Conservation (phyloP, 1,284 basidiomycete species). For the Rhodotorula sp. region DNA sequence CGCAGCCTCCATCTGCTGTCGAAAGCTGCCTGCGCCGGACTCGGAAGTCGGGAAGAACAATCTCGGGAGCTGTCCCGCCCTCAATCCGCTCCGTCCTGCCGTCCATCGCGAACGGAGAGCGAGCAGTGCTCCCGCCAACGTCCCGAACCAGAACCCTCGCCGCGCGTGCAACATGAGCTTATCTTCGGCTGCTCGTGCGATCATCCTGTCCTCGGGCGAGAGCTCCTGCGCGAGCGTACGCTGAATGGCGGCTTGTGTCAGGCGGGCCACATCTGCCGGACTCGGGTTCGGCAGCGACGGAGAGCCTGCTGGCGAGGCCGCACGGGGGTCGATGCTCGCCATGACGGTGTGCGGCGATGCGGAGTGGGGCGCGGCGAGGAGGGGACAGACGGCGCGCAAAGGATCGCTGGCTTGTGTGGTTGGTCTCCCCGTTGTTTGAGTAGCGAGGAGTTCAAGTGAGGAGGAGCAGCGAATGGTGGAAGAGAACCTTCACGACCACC, state of each 20-base stretch:
- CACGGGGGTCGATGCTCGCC: neutral
- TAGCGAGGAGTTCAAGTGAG: neutral
- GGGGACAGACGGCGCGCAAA: neutral
- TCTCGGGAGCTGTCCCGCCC: conserved; percentile 16
- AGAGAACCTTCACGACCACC: no score
- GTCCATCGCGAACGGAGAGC: conserved; percentile 15
- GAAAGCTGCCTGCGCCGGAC: conserved; percentile 15
- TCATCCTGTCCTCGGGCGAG: conserved; percentile 10
- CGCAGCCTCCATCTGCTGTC: conserved; percentile 6
- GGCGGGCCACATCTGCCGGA: conserved; percentile 6
- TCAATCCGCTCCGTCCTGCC: conserved; percentile 9
- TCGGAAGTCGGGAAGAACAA: conserved; percentile 21
- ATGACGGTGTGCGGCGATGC: neutral
- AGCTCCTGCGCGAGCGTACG: conserved; percentile 5
- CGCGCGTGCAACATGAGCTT: conserved; percentile 12
- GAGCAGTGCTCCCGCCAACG: conserved; percentile 15
- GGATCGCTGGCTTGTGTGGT: neutral
- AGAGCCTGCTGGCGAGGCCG: neutral
- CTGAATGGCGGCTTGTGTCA: conserved; percentile 1
- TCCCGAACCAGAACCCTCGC: conserved; percentile 20
- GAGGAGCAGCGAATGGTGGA: neutral
- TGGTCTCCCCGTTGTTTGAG: neutral
- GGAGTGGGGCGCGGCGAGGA: neutral
- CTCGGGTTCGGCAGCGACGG: neutral
- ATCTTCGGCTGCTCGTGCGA: conserved; percentile 8